Evolutionary conservation across 768 basidiomycete genomes (phyloP).

Genomic region (Suillus cothurnatus): DNA sequence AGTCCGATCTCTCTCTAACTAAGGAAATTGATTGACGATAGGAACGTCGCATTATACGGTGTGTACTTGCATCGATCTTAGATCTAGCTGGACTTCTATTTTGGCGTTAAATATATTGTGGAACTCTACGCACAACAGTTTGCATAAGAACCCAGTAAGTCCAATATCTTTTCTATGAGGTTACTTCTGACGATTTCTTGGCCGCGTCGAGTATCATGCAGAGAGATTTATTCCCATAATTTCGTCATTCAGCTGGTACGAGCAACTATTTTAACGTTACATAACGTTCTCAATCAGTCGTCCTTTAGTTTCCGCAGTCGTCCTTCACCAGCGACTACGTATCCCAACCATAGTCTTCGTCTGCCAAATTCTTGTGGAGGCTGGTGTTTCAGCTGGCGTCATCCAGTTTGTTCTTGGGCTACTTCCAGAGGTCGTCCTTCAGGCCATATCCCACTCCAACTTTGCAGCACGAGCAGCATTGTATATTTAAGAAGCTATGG

Average conservation of each 20-base stretch:
- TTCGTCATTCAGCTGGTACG: constrained; percentile 90
- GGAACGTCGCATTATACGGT: too few relatives aligned
- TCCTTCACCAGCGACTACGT: constrained; percentile 95
- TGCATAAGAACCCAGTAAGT: too few relatives aligned
- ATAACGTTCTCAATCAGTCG: background rate
- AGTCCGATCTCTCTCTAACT: too few relatives aligned
- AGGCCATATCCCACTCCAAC: constrained; percentile 71
- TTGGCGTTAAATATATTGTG: too few relatives aligned
- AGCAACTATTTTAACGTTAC: constrained; percentile 1
- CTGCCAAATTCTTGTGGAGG: constrained; percentile 89
- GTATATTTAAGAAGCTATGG: constrained; percentile 95
- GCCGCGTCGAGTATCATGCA: constrained; percentile 93
- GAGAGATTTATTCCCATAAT: constrained; percentile 98
- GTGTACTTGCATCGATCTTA: too few relatives aligned
- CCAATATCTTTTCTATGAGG: background rate
- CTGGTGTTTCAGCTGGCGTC: constrained; percentile 91
- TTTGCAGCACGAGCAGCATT: constrained; percentile 94
- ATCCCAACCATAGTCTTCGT: constrained; percentile 94
- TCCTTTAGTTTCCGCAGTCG: constrained; percentile 76
- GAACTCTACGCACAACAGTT: too few relatives aligned
- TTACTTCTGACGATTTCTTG: constrained; percentile 33
- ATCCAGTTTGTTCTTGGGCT: constrained; percentile 97
- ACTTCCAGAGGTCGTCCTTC: constrained; percentile 81
- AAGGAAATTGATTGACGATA: too few relatives aligned
- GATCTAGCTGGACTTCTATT: too few relatives aligned